A percentile compares a stretch with the other conserved stretches of the same genome.
These are phyloP conservation scores for Backusella mclennaniae DNA, from an alignment of 192 early-diverging fungal genomes.

Conservation along the genomic window DNA sequence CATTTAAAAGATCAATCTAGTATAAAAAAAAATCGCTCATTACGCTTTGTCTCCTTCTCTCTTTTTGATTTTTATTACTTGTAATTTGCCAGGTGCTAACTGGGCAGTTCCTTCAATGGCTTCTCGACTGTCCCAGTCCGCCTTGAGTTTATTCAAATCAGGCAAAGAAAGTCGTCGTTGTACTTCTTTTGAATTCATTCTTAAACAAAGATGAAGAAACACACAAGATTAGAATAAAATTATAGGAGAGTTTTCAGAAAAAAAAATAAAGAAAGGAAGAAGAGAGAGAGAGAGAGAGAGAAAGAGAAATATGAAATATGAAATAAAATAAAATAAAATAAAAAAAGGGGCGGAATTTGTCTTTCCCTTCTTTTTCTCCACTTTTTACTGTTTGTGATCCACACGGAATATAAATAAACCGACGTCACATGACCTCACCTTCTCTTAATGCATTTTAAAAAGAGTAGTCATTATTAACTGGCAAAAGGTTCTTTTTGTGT, in stretches of 20 bases:
- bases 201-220: background rate
- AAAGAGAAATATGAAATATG: background rate
- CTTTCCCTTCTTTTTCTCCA: background rate
- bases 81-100: constrained; percentile 30
- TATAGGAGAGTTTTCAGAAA: background rate
- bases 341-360: background rate
- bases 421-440: background rate
- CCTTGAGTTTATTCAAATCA: constrained; percentile 25
- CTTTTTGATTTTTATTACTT: constrained; percentile 11
- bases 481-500: background rate
- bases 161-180: constrained; percentile 29
- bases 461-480: too few species aligned
- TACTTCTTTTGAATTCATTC: constrained; percentile 3
- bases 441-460: background rate
- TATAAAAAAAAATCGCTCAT: background rate
- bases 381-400: background rate
- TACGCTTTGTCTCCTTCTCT: background rate
- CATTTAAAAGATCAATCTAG: constrained; percentile 39
- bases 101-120: constrained; percentile 3
- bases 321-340: background rate
- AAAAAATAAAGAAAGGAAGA: background rate
- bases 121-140: constrained; percentile 17
- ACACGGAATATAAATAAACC: background rate
- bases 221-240: background rate
- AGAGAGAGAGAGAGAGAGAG: background rate